phyloP scores from a whole-genome alignment of 169 alveolate species.

The Plasmodium billcollinsi region DNA sequence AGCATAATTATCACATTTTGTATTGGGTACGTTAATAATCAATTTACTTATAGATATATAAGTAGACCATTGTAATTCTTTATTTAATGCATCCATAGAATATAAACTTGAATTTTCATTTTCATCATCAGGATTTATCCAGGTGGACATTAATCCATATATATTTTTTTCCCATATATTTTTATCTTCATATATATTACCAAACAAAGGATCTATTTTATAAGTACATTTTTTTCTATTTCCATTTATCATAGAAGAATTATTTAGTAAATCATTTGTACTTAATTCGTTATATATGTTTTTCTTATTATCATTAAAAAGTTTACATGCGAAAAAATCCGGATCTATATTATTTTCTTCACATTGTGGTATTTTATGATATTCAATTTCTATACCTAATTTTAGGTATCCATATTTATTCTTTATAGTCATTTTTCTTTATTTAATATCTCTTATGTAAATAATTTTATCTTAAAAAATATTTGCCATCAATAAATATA shows the following conservation, averaged over 20 bases:
- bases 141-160: slow-evolving; percentile 53
- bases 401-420: slow-evolving; percentile 58
- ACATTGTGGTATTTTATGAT: slow-evolving; percentile 3
- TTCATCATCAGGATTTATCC: slow-evolving; percentile 68
- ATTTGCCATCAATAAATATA: too few species aligned
- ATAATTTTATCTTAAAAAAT: neutral
- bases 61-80: slow-evolving; percentile 74
- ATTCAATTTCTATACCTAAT: slow-evolving; percentile 62
- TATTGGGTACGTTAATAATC: slow-evolving; percentile 45
- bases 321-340: slow-evolving; percentile 51
- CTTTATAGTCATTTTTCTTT: slow-evolving; percentile 54
- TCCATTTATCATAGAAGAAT: neutral
- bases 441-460: neutral
- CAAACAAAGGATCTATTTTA: slow-evolving; percentile 64
- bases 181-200: slow-evolving; percentile 45
- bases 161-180: slow-evolving; percentile 58
- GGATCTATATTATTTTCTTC: slow-evolving; percentile 18
- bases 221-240: neutral
- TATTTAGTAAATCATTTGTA: neutral
- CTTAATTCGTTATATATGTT: neutral
- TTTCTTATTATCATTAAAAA: slow-evolving; percentile 8
- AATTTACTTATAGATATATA: slow-evolving; percentile 39
- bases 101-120: slow-evolving; percentile 18
- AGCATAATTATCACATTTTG: slow-evolving; percentile 67
- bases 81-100: slow-evolving; percentile 53